Evolutionary conservation across 192 early-diverging fungal genomes (phyloP).

Genomic region (Backusella circina): DNA sequence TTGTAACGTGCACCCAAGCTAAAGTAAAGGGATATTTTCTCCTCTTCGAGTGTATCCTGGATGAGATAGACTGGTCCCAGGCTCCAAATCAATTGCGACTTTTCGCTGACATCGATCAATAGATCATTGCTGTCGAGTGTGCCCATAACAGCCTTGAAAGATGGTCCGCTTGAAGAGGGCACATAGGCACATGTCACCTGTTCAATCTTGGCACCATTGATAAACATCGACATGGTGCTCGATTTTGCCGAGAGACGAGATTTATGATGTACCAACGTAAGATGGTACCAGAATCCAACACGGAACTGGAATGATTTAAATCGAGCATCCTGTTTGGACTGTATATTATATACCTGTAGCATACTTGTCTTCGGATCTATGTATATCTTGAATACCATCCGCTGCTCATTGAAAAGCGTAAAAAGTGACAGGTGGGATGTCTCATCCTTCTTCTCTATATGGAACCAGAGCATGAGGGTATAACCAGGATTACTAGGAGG

Average conservation of each 20-base stretch:
- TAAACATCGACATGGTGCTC: slow-evolving; percentile 53
- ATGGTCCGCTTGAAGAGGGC: slow-evolving; percentile 11
- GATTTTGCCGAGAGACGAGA: slow-evolving; percentile 42
- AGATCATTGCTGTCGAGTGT: not conserved
- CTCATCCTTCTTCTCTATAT: slow-evolving; percentile 54
- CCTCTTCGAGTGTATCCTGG: slow-evolving; percentile 56
- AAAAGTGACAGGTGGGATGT: slow-evolving; percentile 39
- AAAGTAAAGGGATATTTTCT: slow-evolving; percentile 53
- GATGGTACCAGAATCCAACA: slow-evolving; percentile 61
- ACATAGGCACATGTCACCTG: slow-evolving; percentile 55
- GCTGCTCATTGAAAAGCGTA: slow-evolving; percentile 40
- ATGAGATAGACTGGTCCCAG: slow-evolving; percentile 65
- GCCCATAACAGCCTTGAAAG: not conserved
- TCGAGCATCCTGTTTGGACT: slow-evolving; percentile 36
- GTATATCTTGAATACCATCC: slow-evolving; percentile 32
- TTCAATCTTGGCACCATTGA: slow-evolving; percentile 58
- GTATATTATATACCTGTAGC: slow-evolving; percentile 34
- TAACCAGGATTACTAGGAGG: slow-evolving; percentile 56
- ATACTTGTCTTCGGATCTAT: slow-evolving; percentile 43
- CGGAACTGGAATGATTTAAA: slow-evolving; percentile 56
- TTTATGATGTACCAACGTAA: slow-evolving; percentile 59
- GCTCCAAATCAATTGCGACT: slow-evolving; percentile 45
- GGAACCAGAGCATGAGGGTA: slow-evolving; percentile 57
- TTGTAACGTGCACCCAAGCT: slow-evolving; percentile 63
- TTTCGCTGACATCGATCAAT: slow-evolving; percentile 1